These are phyloP conservation scores for Suillus paluster DNA, from an alignment of 768 basidiomycete species.

Conservation along the genomic window DNA sequence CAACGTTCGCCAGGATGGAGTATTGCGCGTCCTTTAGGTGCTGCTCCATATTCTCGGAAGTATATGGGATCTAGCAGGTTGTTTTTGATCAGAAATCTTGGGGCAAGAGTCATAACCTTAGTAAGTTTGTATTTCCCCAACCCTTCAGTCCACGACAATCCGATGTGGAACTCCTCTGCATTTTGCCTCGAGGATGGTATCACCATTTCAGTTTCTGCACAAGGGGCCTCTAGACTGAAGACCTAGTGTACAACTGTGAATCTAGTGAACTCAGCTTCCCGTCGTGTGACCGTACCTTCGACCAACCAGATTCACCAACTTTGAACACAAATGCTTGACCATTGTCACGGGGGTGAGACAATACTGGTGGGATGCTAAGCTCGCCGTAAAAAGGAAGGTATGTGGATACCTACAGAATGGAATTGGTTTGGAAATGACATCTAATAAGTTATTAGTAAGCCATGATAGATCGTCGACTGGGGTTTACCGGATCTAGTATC, in stretches of 20 bases:
- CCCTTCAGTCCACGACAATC: conserved; percentile 91
- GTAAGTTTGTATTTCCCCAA: conserved; percentile 96
- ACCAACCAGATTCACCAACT: conserved; percentile 86
- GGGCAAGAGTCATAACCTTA: conserved; percentile 90
- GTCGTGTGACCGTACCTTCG: conserved; percentile 57
- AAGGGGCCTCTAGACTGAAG: conserved; percentile 90
- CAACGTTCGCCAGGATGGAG: conserved; percentile 71
- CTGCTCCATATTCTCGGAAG: conserved; percentile 84
- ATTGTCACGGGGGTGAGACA: conserved; percentile 80
- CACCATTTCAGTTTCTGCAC: conserved; percentile 85
- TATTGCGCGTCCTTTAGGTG: conserved; percentile 61
- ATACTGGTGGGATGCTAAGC: conserved; percentile 54
- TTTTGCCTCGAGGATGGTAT: conserved; percentile 66
- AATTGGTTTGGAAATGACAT: conserved; percentile 52
- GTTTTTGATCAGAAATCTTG: conserved; percentile 91
- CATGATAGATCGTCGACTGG: background rate
- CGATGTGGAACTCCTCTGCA: conserved; percentile 75
- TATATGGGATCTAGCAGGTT: conserved; percentile 67
- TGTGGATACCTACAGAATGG: conserved; percentile 78
- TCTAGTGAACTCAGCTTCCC: conserved; percentile 13
- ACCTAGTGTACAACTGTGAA: conserved; percentile 46
- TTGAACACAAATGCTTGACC: conserved; percentile 86
- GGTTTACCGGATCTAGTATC: conserved; percentile 64
- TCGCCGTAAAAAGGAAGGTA: conserved; percentile 5
- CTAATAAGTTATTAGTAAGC: conserved; percentile 31